phyloP scores from a whole-genome alignment of 257 asterid genomes.

The Ehretia macrophylla region DNA sequence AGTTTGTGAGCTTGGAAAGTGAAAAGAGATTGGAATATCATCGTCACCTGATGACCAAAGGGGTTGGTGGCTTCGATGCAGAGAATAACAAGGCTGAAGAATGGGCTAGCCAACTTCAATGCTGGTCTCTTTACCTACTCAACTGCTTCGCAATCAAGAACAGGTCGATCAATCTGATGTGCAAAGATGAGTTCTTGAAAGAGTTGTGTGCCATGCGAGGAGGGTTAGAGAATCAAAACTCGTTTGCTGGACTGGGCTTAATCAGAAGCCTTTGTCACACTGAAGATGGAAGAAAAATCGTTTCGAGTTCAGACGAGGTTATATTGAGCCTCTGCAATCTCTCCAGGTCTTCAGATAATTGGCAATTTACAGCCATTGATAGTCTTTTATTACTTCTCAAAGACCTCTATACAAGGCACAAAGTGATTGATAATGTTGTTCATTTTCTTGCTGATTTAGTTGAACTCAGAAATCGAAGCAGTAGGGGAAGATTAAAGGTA shows the following conservation, averaged over 20 bases:
- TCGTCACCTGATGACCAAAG: slow-evolving; percentile 12
- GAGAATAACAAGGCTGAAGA: slow-evolving; percentile 25
- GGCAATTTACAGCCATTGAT: slow-evolving; percentile 23
- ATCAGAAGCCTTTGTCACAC: slow-evolving; percentile 23
- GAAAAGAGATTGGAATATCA: slow-evolving; percentile 22
- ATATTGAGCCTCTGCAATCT: slow-evolving; percentile 14
- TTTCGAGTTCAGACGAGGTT: slow-evolving; percentile 11
- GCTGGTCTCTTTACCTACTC: slow-evolving; percentile 28
- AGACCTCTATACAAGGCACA: slow-evolving; percentile 20
- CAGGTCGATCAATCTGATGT: slow-evolving; percentile 10
- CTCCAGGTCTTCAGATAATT: slow-evolving; percentile 25
- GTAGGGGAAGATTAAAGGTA: slow-evolving; percentile 9
- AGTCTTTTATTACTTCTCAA: slow-evolving; percentile 22
- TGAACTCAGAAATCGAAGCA: slow-evolving; percentile 16
- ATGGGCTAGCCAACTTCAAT: slow-evolving; percentile 28
- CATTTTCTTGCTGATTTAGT: slow-evolving; percentile 31
- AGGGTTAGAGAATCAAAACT: slow-evolving; percentile 20
- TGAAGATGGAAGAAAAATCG: slow-evolving; percentile 24
- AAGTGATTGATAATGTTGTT: slow-evolving; percentile 8
- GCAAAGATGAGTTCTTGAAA: slow-evolving; percentile 17
- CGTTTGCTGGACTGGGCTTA: slow-evolving; percentile 27
- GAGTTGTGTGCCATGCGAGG: slow-evolving; percentile 25
- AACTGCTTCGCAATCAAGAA: slow-evolving; percentile 21
- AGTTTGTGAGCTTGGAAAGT: slow-evolving; percentile 14
- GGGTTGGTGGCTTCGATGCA: slow-evolving; percentile 9